Conservation (phyloP, 345 rosid species). For the Salix exigua region DNA sequence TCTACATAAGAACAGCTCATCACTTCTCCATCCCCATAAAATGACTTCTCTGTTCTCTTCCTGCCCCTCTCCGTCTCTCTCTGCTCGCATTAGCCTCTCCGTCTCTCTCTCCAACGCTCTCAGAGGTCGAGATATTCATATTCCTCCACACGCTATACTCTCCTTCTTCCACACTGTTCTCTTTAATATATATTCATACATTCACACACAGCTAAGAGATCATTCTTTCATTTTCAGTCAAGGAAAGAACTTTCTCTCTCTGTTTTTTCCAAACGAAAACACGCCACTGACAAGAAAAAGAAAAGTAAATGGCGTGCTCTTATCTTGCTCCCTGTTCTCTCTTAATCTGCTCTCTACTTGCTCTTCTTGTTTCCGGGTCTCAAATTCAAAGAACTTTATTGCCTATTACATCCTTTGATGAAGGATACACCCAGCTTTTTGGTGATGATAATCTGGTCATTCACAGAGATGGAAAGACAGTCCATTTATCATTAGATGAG, state of each 20-base stretch:
- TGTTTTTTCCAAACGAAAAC: not conserved
- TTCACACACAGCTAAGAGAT: not conserved
- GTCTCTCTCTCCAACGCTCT: slow-evolving; percentile 10
- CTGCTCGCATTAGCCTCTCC: slow-evolving; percentile 20
- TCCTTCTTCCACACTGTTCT: slow-evolving; percentile 22
- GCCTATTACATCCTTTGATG: slow-evolving; percentile 73
- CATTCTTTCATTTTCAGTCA: not conserved
- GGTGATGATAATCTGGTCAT: slow-evolving; percentile 76
- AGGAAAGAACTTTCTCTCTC: not conserved
- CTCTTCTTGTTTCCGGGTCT: slow-evolving; percentile 57
- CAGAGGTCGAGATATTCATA: not conserved
- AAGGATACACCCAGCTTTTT: slow-evolving; percentile 83
- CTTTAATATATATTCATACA: not conserved
- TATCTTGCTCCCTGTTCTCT: slow-evolving; percentile 21
- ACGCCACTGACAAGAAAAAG: not conserved
- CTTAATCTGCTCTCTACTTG: slow-evolving; percentile 33
- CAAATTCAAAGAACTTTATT: slow-evolving; percentile 34
- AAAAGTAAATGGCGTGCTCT: slow-evolving; percentile 34
- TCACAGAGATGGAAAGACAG: slow-evolving; percentile 72
- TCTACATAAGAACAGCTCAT: slow-evolving; percentile 41
- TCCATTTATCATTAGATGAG: slow-evolving; percentile 80
- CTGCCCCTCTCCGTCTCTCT: slow-evolving; percentile 6
- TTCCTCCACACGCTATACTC: slow-evolving; percentile 10
- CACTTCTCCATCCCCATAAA: slow-evolving; percentile 30
- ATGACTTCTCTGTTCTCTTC: slow-evolving; percentile 13